Percentiles rank a stretch among this genome's conserved stretches.
Evolutionary conservation across 208 protist genomes (phyloP).

Genomic region (Phytomonas sp.): DNA sequence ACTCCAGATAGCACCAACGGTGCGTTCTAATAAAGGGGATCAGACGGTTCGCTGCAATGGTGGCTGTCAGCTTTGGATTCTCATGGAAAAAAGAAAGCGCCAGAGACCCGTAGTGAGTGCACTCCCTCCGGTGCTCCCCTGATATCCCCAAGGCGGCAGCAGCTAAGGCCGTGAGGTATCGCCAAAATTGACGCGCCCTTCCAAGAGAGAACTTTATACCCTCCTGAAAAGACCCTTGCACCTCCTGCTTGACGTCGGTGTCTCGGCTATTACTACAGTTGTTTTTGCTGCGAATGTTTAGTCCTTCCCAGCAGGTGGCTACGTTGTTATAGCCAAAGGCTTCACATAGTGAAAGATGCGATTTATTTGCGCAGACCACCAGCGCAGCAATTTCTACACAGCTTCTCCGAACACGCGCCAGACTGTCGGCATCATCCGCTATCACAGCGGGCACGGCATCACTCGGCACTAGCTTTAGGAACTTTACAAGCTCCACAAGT

Average conservation of each 20-base stretch:
- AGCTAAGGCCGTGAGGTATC: slow-evolving; percentile 30
- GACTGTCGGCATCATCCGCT: background rate
- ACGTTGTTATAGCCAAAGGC: background rate
- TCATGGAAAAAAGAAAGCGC: slow-evolving; percentile 39
- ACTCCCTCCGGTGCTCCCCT: slow-evolving; percentile 31
- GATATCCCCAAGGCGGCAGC: slow-evolving; percentile 27
- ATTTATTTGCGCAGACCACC: background rate
- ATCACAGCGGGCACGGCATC: background rate
- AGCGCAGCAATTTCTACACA: background rate
- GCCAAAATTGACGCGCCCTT: slow-evolving; percentile 35
- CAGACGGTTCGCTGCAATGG: slow-evolving; percentile 32
- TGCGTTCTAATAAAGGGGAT: slow-evolving; percentile 39
- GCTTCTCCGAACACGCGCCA: background rate
- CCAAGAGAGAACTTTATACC: slow-evolving; percentile 26
- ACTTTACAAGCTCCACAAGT: background rate
- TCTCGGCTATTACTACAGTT: background rate
- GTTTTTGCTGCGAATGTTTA: background rate
- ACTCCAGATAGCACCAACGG: slow-evolving; percentile 47
- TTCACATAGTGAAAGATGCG: background rate
- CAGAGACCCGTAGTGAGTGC: slow-evolving; percentile 37
- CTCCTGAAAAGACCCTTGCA: slow-evolving; percentile 13
- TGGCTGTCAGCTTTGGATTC: slow-evolving; percentile 27
- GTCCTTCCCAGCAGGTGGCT: background rate
- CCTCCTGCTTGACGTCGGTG: background rate
- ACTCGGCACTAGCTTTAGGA: background rate